Evolutionary conservation across 1,284 basidiomycete genomes (phyloP), one percentile per base, ranked within the genome.

Genomic region (Boletus semigastroideus): DNA sequence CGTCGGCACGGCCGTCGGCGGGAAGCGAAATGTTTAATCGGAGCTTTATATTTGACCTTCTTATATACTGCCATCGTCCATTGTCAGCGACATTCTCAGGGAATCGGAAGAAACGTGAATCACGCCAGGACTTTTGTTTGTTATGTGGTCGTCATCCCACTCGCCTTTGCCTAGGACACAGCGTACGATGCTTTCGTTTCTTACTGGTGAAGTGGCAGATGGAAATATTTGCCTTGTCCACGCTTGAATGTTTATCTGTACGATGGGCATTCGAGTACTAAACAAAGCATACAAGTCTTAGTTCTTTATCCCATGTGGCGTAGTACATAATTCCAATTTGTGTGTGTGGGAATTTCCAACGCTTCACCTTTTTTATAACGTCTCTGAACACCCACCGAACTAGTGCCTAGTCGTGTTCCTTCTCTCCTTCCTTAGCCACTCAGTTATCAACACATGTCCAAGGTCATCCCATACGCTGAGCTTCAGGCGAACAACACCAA

Each of bases 401-500:
- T 25, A 25, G 42, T 16, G 51, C 39, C 54, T 47, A 45, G 56
- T 42, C 61, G 25, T 25, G 25, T 55, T 52, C 56, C 46, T 48
- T 58, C 58, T 52, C 48, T 49, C 51, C 39, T 43, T 30, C 48
- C 59, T 55, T 42, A 4, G 25, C 25, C 7, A 25, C 25, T 25
- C 7, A 25, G 49, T 53, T 71, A 46, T 51, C 38, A 9, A 54
- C 46, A 47, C 49, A 78, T 78, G 73, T 63, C 74, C 57, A 87
- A 83, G 70, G 73, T 80, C 55, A 72, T 92, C 71, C 86, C 86
- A 57, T 74, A 80, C 70, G 84, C 86, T 40, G 82, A 92, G 69
- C 84, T 94, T 69, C 82, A 90, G 65, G 75, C 79, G 53, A 82
- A 94, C 80, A 82, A 73, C 60, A 77, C 78, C 50, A 88, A 88